Evolutionary conservation across 768 basidiomycete species (phyloP).

Genomic region (Neoboletus subvelutipes): DNA sequence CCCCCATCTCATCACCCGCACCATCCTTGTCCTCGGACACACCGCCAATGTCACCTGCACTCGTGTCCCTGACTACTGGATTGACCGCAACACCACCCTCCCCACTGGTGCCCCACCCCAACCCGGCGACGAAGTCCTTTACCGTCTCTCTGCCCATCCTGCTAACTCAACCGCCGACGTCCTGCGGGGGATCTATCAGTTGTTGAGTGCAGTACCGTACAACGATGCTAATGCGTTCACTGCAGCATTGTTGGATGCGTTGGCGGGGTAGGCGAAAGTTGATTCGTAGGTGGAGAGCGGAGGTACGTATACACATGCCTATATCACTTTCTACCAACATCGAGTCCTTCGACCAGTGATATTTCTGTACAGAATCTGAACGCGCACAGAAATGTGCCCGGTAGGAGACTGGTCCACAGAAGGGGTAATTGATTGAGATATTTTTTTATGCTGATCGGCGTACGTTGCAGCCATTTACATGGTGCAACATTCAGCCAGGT

Average conservation of each 20-base stretch:
- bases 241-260: constrained; percentile 49
- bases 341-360: no score
- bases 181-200: constrained; percentile 35
- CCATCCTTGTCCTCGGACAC: constrained; percentile 29
- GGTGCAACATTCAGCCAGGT: no score
- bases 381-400: no score
- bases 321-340: no score
- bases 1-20: constrained; percentile 33
- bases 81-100: constrained; percentile 22
- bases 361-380: no score
- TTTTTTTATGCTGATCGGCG: no score
- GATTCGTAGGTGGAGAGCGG: no score
- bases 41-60: constrained; percentile 26
- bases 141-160: constrained; percentile 31
- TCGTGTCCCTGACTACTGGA: constrained; percentile 39
- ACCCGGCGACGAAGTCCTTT: constrained; percentile 35
- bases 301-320: no score
- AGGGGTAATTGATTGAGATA: no score
- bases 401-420: no score
- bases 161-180: constrained; percentile 23
- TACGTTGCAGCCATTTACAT: no score
- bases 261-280: constrained; percentile 56
- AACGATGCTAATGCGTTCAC: constrained; percentile 45
- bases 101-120: constrained; percentile 20
- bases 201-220: constrained; percentile 34